These are phyloP conservation scores for Phanerochaete sordida DNA, from an alignment of 768 basidiomycete genomes.

Conservation along the genomic window DNA sequence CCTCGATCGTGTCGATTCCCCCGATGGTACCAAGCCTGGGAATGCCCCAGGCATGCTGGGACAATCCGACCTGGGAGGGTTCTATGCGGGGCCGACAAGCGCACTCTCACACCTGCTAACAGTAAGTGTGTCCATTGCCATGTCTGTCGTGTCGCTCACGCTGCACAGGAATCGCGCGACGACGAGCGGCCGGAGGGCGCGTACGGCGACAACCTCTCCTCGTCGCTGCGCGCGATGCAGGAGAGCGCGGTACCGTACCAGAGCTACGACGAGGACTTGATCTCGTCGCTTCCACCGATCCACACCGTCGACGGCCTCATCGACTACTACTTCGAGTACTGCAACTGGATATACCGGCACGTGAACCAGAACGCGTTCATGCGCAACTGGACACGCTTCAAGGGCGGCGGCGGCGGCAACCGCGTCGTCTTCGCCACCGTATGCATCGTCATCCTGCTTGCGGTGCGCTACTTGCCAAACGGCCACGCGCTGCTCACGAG, in stretches of 20 bases:
- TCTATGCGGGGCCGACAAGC: constrained; percentile 80
- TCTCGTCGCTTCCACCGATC: constrained; percentile 59
- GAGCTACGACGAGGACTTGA: constrained; percentile 67
- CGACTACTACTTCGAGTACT: constrained; percentile 77
- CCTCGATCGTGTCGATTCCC: not conserved
- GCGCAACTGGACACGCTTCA: constrained; percentile 71
- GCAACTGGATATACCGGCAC: constrained; percentile 85
- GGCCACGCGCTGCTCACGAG: constrained; percentile 59
- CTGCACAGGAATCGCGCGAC: constrained; percentile 9
- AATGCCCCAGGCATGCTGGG: constrained; percentile 64
- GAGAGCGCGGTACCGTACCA: constrained; percentile 30
- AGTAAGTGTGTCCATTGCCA: constrained; percentile 33
- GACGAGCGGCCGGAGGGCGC: constrained; percentile 18
- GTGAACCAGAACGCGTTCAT: constrained; percentile 62
- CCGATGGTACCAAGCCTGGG: constrained; percentile 2
- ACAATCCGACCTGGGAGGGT: constrained; percentile 59
- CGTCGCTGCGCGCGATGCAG: constrained; percentile 24
- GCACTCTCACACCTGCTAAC: constrained; percentile 65
- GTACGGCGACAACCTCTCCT: constrained; percentile 13
- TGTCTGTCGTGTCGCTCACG: not conserved
- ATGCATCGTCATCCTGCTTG: constrained; percentile 71
- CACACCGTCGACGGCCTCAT: constrained; percentile 72
- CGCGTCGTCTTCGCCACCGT: constrained; percentile 69
- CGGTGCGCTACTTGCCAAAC: constrained; percentile 67
- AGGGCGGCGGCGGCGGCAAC: constrained; percentile 59